These are phyloP conservation scores for Acacia melanoxylon DNA, from an alignment of 306 rosid genomes.

Conservation along the genomic window DNA sequence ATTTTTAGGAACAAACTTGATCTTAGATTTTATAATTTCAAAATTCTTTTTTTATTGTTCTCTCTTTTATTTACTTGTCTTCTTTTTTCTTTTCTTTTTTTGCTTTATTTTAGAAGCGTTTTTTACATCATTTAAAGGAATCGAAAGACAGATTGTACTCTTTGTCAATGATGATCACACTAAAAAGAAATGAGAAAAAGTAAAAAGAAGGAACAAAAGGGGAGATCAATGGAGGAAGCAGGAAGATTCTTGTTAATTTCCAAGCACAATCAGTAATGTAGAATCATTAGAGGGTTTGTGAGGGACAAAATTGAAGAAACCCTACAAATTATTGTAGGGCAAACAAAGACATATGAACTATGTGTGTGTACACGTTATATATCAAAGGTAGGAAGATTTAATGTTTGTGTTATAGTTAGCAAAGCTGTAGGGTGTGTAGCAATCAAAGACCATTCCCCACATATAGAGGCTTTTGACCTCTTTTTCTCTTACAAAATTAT, in stretches of 20 bases:
- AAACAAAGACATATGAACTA: background rate
- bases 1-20: too few relatives aligned
- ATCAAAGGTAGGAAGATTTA: slow-evolving; percentile 12
- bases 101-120: background rate
- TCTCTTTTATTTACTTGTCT: background rate
- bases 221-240: background rate
- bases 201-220: background rate
- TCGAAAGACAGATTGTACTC: background rate
- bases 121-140: background rate
- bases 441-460: slow-evolving; percentile 28
- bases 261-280: background rate
- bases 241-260: background rate
- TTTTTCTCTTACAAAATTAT: background rate
- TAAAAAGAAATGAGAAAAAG: background rate
- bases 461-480: slow-evolving; percentile 34
- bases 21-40: too few relatives aligned
- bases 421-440: slow-evolving; percentile 22
- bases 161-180: background rate
- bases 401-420: slow-evolving; percentile 27
- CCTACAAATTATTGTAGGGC: slow-evolving; percentile 22
- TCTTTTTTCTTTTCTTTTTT: background rate
- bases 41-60: too few relatives aligned
- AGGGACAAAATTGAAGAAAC: slow-evolving; percentile 28
- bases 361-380: slow-evolving; percentile 13
- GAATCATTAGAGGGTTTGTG: slow-evolving; percentile 29